Conservation (phyloP, 164 flowering plant species). For the Nymphaea colorata region DNA sequence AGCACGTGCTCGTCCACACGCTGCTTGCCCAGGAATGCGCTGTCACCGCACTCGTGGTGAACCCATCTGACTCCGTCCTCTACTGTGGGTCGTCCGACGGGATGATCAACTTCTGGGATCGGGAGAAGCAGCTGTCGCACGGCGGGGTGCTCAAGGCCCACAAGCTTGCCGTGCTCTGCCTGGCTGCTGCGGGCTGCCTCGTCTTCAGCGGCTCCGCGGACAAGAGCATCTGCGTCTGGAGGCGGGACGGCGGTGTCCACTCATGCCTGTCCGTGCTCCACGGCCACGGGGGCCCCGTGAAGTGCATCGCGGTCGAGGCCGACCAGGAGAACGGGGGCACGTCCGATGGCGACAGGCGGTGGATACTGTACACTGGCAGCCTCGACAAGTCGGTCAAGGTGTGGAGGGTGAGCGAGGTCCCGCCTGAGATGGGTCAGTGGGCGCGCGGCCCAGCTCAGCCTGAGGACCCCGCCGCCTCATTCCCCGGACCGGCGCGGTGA, state of each 20-base stretch:
- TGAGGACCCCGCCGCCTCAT: too few relatives aligned
- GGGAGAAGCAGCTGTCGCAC: constrained; percentile 41
- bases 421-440: constrained; percentile 14
- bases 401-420: constrained; percentile 56
- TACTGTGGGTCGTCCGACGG: constrained; percentile 84
- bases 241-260: constrained; percentile 42
- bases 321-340: constrained; percentile 20
- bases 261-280: constrained; percentile 57
- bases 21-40: constrained; percentile 63
- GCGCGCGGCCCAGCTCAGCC: too few relatives aligned
- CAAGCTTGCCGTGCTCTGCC: constrained; percentile 65
- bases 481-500: too few relatives aligned
- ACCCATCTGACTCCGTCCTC: constrained; percentile 23
- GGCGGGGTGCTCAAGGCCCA: constrained; percentile 73
- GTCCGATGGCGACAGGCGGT: constrained; percentile 19
- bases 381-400: constrained; percentile 79
- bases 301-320: constrained; percentile 53
- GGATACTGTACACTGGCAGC: constrained; percentile 73
- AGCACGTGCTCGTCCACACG: constrained; percentile 32
- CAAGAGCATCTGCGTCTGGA: constrained; percentile 79
- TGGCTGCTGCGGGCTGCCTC: constrained; percentile 47
- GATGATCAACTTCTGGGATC: constrained; percentile 65
- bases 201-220: constrained; percentile 78
- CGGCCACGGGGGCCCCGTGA: constrained; percentile 79
- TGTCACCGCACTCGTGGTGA: constrained; percentile 57